These are phyloP conservation scores for Psophocarpus tetragonolobus DNA, from an alignment of 306 rosid genomes.

Conservation along the genomic window DNA sequence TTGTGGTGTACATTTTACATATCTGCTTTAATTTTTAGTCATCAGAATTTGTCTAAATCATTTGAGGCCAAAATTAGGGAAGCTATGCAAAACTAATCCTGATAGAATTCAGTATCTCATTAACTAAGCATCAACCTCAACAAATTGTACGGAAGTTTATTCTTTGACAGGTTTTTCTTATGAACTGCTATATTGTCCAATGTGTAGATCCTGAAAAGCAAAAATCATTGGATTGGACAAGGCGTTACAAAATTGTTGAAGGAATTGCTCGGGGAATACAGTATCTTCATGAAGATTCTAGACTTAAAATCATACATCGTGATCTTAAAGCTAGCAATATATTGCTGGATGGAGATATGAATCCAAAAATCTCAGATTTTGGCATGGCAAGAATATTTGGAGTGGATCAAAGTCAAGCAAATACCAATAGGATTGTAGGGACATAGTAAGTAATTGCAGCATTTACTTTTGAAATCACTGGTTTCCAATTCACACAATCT, in stretches of 20 bases:
- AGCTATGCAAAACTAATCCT: background rate
- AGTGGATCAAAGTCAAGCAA: constrained; percentile 43
- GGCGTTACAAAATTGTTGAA: constrained; percentile 38
- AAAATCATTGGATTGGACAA: constrained; percentile 44
- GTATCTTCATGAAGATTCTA: constrained; percentile 65
- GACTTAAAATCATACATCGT: constrained; percentile 51
- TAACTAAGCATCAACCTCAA: background rate
- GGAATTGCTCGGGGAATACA: constrained; percentile 55
- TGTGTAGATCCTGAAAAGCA: constrained; percentile 36
- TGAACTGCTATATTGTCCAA: background rate
- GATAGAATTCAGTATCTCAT: background rate
- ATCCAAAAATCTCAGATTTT: constrained; percentile 63
- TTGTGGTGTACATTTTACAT: background rate
- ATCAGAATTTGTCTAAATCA: background rate
- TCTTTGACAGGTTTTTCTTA: background rate
- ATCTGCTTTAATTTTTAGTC: background rate
- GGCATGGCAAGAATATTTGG: constrained; percentile 51
- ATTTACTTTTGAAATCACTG: background rate
- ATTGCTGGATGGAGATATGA: constrained; percentile 48
- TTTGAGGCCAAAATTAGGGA: background rate
- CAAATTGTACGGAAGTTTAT: background rate
- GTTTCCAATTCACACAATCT: background rate
- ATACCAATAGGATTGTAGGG: constrained; percentile 42
- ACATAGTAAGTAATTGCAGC: constrained; percentile 50
- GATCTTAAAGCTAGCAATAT: constrained; percentile 65